Percentiles rank a stretch among this genome's conserved stretches.
Evolutionary conservation across 179 eudicot species (phyloP).

Genomic region (Corrigiola litoralis): DNA sequence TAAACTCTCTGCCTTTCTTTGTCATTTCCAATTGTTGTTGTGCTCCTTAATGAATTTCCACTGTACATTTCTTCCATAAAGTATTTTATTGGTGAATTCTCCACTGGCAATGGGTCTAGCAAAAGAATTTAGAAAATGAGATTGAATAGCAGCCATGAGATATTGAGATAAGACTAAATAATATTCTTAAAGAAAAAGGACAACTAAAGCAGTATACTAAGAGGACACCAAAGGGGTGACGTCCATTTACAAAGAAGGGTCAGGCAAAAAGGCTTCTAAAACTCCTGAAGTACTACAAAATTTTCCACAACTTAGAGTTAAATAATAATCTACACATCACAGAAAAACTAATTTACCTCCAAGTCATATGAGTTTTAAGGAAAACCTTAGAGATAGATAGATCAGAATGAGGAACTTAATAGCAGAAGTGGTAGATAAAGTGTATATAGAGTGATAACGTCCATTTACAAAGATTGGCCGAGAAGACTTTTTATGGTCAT

Average conservation of each 20-base stretch:
- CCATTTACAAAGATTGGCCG: no score
- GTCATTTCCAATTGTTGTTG: constrained; percentile 75
- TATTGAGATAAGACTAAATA: no score
- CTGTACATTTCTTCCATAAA: constrained; percentile 75
- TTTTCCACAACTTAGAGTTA: not conserved
- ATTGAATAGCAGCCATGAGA: not conserved
- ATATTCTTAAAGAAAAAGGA: no score
- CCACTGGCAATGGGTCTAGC: constrained; percentile 54
- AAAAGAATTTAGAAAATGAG: constrained; percentile 16
- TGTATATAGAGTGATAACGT: no score
- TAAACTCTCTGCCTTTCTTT: constrained; percentile 93
- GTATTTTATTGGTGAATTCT: constrained; percentile 71
- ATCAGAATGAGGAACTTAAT: not conserved
- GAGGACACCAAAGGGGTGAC: no score
- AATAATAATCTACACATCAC: not conserved
- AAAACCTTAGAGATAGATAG: not conserved
- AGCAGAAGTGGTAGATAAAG: not conserved
- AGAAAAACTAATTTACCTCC: not conserved
- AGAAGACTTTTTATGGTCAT: not conserved
- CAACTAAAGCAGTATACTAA: no score
- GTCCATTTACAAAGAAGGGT: no score
- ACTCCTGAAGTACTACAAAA: no score
- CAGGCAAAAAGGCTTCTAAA: no score
- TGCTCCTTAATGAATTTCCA: constrained; percentile 83
- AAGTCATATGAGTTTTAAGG: not conserved